Evolutionary conservation across 2,329 filamentous ascomycete species (phyloP).

Genomic region (Zymoseptoria passerinii): DNA sequence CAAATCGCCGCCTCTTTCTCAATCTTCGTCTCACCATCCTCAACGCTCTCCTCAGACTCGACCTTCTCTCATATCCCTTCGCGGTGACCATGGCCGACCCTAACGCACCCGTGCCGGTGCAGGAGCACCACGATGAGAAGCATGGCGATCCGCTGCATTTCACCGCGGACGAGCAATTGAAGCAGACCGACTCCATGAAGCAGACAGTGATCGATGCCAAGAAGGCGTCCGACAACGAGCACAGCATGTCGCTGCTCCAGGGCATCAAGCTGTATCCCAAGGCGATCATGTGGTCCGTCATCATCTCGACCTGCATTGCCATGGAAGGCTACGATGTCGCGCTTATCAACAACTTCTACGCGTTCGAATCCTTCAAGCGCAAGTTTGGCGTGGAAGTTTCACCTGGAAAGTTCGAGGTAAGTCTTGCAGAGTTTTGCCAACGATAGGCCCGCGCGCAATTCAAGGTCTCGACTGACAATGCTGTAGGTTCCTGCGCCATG

Average conservation of each 20-base stretch:
- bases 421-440: neutral
- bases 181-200: constrained; percentile 20
- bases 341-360: constrained; percentile 72
- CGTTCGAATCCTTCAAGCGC: constrained; percentile 39
- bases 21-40: neutral
- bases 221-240: constrained; percentile 41
- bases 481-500: constrained; percentile 37
- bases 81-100: neutral
- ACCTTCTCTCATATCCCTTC: neutral
- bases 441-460: neutral
- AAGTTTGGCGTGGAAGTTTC: constrained; percentile 19
- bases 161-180: constrained; percentile 26
- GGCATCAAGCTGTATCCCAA: constrained; percentile 79
- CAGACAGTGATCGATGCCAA: constrained; percentile 35
- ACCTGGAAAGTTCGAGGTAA: constrained; percentile 1
- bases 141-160: constrained; percentile 11
- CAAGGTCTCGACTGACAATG: neutral
- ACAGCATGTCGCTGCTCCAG: constrained; percentile 53
- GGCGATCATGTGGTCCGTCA: constrained; percentile 71
- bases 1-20: neutral
- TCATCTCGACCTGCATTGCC: constrained; percentile 82
- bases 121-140: neutral
- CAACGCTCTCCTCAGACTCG: neutral
- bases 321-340: constrained; percentile 89
- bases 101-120: neutral